Conservation (phyloP, 345 rosid genomes). For the Eucalyptus regnans region DNA sequence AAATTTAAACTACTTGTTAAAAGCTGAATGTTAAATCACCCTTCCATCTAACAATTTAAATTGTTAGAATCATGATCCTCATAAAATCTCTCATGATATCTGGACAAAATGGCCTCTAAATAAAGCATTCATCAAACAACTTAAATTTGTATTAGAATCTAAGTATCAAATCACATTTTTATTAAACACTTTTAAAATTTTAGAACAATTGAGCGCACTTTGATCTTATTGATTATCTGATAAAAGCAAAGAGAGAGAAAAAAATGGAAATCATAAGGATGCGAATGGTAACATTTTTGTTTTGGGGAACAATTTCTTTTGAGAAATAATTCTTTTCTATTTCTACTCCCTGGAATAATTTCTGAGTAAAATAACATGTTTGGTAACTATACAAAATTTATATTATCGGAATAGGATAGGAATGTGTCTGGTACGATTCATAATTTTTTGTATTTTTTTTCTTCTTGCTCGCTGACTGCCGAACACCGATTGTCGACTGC, state of each 20-base stretch:
- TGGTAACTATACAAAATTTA: accelerated
- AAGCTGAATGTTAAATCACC: not conserved
- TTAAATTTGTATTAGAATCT: not conserved
- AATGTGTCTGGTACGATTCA: too few species aligned
- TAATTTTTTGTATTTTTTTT: too few species aligned
- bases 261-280: not conserved
- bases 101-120: not conserved
- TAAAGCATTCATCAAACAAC: not conserved
- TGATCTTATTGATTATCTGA: too few species aligned
- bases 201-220: not conserved
- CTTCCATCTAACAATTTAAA: not conserved
- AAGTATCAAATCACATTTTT: too few species aligned
- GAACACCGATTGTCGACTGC: accelerated
- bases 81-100: not conserved
- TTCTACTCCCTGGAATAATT: accelerated
- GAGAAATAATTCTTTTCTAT: too few species aligned
- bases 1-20: not conserved
- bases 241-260: not conserved
- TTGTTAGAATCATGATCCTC: accelerated
- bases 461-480: accelerated
- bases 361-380: too few species aligned
- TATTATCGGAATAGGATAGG: accelerated
- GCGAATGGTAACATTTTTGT: too few species aligned
- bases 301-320: too few species aligned
- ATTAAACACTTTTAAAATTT: too few species aligned